Conservation (phyloP, 2,329 filamentous ascomycete genomes). For the Nothophaeocryptopus gaeumannii region DNA sequence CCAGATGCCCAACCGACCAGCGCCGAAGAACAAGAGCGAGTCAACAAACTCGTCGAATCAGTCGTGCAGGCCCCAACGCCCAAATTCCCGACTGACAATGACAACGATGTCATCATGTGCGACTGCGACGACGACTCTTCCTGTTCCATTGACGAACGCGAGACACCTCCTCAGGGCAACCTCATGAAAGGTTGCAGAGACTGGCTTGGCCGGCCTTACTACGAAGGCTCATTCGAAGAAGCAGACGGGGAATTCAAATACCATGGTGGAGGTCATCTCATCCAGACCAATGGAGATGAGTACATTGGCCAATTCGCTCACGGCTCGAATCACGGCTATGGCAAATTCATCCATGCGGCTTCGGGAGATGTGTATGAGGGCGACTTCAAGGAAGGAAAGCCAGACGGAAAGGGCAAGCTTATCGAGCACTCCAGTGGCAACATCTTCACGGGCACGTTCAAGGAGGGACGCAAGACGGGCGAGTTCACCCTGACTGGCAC, state of each 20-base stretch:
- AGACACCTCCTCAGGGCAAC: constrained; percentile 32
- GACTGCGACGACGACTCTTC: constrained; percentile 24
- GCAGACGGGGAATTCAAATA: constrained; percentile 39
- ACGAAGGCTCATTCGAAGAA: constrained; percentile 53
- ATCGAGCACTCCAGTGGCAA: constrained; percentile 57
- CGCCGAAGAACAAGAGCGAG: not conserved
- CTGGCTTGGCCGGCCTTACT: constrained; percentile 56
- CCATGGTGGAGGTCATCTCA: constrained; percentile 56
- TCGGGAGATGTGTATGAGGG: constrained; percentile 63
- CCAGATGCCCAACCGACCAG: not conserved
- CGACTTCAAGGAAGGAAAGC: constrained; percentile 62
- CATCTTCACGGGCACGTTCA: constrained; percentile 60
- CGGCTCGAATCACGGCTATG: constrained; percentile 54
- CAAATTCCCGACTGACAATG: constrained; percentile 38
- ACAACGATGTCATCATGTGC: constrained; percentile 35
- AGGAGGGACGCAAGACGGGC: constrained; percentile 59
- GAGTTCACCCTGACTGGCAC: constrained; percentile 62
- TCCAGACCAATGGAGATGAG: constrained; percentile 53
- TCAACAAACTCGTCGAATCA: constrained; percentile 3
- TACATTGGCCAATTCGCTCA: constrained; percentile 57
- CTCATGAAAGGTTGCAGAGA: constrained; percentile 43
- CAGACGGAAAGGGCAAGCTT: constrained; percentile 58
- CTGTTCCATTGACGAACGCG: constrained; percentile 29
- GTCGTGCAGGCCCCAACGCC: constrained; percentile 13
- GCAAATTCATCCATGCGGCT: constrained; percentile 54